phyloP scores from a whole-genome alignment of 1,284 basidiomycete genomes.

The Singerocomus inundabilis region DNA sequence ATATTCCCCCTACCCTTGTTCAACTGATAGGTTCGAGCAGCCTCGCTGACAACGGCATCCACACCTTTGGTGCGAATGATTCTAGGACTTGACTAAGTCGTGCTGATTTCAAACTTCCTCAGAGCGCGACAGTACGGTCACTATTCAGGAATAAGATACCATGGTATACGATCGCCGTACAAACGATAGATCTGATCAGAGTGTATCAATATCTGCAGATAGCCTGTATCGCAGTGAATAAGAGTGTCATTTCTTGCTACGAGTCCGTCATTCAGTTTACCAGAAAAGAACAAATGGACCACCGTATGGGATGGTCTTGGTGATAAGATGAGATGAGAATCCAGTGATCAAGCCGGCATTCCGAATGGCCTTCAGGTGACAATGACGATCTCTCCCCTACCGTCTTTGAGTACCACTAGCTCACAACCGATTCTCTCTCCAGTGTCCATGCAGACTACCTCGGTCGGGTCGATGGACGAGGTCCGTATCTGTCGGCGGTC shows the following conservation, averaged over 20 bases:
- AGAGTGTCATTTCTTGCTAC: background rate
- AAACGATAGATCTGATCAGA: background rate
- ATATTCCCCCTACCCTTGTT: conserved; percentile 6
- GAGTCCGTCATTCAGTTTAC: background rate
- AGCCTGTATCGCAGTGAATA: background rate
- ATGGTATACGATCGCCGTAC: background rate
- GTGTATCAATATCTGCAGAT: background rate
- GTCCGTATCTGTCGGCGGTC: conserved; percentile 86
- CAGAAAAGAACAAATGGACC: background rate
- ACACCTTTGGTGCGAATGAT: conserved; percentile 11
- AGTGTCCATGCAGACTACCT: conserved; percentile 90
- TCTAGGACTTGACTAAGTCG: background rate
- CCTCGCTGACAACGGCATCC: conserved; percentile 11
- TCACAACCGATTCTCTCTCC: conserved; percentile 94
- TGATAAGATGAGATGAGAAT: background rate
- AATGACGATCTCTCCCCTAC: conserved; percentile 83
- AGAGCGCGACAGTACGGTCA: conserved; percentile 13
- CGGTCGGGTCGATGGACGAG: conserved; percentile 83
- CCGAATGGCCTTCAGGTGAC: conserved; percentile 56
- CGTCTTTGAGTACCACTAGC: conserved; percentile 85
- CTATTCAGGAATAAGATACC: background rate
- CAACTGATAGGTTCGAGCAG: background rate
- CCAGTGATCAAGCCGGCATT: background rate
- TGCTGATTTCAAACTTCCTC: conserved; percentile 7
- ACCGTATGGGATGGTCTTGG: background rate